Evolutionary conservation across 441 rosid species (phyloP).

Genomic region (Pelargonium australe): DNA sequence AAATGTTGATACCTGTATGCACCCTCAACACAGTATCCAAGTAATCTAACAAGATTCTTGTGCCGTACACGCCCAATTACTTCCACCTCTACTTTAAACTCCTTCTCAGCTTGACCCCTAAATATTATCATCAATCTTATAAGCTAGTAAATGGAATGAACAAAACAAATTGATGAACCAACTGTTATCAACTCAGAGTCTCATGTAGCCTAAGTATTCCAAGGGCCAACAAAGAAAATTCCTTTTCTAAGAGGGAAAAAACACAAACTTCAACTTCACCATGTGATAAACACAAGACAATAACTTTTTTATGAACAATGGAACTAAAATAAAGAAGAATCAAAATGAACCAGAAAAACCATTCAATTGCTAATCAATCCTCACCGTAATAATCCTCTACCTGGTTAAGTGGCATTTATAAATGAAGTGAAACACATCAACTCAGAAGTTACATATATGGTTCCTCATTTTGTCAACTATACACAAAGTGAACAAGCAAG

Average conservation of each 20-base stretch:
- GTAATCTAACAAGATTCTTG: slow-evolving; percentile 87
- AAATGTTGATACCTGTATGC: slow-evolving; percentile 56
- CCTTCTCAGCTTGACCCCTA: slow-evolving; percentile 99
- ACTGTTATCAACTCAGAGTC: background rate
- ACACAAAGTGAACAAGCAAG: background rate
- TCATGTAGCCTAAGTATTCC: background rate
- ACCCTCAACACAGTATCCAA: slow-evolving; percentile 94
- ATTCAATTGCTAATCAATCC: background rate
- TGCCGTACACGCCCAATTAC: slow-evolving; percentile 83
- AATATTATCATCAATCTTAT: slow-evolving; percentile 16
- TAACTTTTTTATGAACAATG: too few relatives aligned
- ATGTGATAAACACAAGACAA: background rate
- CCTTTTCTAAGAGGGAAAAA: too few relatives aligned
- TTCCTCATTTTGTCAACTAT: background rate
- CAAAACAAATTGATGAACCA: background rate
- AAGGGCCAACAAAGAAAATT: too few relatives aligned
- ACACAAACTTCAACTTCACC: too few relatives aligned
- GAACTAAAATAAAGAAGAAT: background rate
- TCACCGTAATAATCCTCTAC: background rate
- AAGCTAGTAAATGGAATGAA: background rate
- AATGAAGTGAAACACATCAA: background rate
- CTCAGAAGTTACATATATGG: too few relatives aligned
- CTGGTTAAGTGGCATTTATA: background rate
- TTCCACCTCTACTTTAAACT: slow-evolving; percentile 93
- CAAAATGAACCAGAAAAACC: background rate